Conservation (phyloP, 139 green algal species). For the Ulvella scutata region DNA sequence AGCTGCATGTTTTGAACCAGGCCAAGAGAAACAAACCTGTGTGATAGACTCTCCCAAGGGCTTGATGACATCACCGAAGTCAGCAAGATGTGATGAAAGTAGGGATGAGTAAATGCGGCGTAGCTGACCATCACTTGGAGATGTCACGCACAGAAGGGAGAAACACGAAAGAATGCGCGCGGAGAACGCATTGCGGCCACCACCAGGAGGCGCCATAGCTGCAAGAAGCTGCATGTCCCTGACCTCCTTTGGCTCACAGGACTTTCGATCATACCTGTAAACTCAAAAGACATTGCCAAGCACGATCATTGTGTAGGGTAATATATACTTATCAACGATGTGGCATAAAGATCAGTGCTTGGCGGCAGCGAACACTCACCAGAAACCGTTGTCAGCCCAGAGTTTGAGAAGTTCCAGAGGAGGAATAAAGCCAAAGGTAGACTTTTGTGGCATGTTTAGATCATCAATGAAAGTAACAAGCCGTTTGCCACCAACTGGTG, state of each 20-base stretch:
- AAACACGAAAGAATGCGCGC: conserved; percentile 57
- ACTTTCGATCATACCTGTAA: conserved; percentile 48
- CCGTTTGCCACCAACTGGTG: conserved; percentile 49
- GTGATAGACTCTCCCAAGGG: conserved; percentile 45
- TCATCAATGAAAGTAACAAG: conserved; percentile 54
- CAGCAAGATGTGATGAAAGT: conserved; percentile 46
- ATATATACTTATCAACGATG: neutral
- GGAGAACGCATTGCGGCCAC: conserved; percentile 58
- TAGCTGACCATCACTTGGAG: conserved; percentile 49
- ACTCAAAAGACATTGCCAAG: neutral
- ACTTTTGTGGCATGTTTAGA: conserved; percentile 63
- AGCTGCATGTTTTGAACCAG: no score
- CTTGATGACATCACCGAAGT: conserved; percentile 69
- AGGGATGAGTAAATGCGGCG: conserved; percentile 66
- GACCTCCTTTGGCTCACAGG: conserved; percentile 57
- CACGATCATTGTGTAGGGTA: neutral
- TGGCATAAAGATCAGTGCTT: neutral
- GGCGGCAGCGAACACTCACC: conserved; percentile 11
- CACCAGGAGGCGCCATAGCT: conserved; percentile 64
- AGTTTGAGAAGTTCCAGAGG: conserved; percentile 75
- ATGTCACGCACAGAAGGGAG: conserved; percentile 44
- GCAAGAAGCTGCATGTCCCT: conserved; percentile 69
- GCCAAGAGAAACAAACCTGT: conserved; percentile 10
- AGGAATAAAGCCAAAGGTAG: conserved; percentile 64
- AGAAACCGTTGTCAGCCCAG: conserved; percentile 75